Conservation (phyloP, 495 filamentous ascomycete species). For the Clohesyomyces aquaticus region DNA sequence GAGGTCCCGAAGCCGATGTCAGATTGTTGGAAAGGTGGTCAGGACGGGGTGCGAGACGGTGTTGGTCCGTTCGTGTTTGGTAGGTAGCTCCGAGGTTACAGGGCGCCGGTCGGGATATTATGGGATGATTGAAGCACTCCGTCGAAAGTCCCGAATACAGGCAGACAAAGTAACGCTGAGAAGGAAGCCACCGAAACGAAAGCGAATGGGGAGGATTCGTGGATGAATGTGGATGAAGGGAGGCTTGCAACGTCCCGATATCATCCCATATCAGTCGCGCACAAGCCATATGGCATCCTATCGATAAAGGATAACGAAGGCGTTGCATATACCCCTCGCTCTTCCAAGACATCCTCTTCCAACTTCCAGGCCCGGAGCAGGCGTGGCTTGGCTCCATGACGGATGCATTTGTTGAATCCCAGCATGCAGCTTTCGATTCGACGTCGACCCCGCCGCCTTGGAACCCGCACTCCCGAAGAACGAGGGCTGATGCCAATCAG, state of each 20-base stretch:
- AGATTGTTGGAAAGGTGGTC: background rate
- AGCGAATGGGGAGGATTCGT: background rate
- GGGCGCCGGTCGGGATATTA: background rate
- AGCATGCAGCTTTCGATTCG: conserved; percentile 16
- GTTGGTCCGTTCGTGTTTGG: background rate
- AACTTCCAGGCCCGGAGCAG: background rate
- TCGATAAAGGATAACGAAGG: conserved; percentile 16
- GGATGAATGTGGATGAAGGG: background rate
- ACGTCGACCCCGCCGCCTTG: conserved; percentile 30
- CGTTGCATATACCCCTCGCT: conserved; percentile 5
- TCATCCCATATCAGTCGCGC: conserved; percentile 11
- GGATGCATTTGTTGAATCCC: conserved; percentile 26
- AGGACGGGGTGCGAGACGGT: conserved; percentile 1
- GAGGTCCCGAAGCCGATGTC: background rate
- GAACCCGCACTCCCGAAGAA: conserved; percentile 35
- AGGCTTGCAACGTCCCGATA: background rate
- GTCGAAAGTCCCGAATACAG: background rate
- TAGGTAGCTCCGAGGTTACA: background rate
- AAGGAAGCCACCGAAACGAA: background rate
- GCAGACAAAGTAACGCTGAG: background rate
- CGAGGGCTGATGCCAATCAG: conserved; percentile 36
- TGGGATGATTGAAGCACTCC: background rate
- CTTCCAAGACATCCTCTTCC: conserved; percentile 7
- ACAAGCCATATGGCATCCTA: conserved; percentile 7
- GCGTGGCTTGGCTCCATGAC: conserved; percentile 25